Percentiles rank a stretch among this genome's conserved stretches.
phyloP scores from a whole-genome alignment of 225 moss, liverwort and hornwort genomes.

The Antitrichia curtipendula region DNA sequence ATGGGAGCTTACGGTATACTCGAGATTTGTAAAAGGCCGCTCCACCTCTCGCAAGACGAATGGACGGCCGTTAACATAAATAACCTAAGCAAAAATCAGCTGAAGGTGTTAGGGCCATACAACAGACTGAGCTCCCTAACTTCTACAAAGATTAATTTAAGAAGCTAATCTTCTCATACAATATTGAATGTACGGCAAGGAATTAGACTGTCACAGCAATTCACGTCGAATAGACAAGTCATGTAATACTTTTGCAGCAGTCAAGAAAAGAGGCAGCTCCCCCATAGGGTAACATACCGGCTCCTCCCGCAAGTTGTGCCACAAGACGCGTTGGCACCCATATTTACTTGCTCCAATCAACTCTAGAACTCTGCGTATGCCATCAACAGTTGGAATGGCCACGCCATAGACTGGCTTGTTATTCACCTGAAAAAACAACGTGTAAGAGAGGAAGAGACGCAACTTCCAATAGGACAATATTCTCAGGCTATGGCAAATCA shows the following conservation, averaged over 20 bases:
- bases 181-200: neutral
- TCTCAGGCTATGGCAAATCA: neutral
- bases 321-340: conserved; percentile 76
- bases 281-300: conserved; percentile 38
- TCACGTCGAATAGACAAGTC: neutral
- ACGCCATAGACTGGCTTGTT: conserved; percentile 92
- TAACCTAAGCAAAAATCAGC: conserved; percentile 48
- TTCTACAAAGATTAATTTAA: neutral
- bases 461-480: neutral
- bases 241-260: neutral
- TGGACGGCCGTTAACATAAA: conserved; percentile 96
- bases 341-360: conserved; percentile 70
- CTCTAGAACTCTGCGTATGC: conserved; percentile 89
- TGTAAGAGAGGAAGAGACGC: neutral
- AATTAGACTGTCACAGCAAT: neutral
- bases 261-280: neutral
- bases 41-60: conserved; percentile 99
- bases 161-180: neutral
- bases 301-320: conserved; percentile 99
- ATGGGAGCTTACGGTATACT: conserved; percentile 74
- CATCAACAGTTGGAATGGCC: conserved; percentile 92
- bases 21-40: conserved; percentile 92
- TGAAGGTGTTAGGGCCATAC: neutral
- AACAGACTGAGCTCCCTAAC: neutral
- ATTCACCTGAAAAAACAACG: conserved; percentile 48